Evolutionary conservation across 2,329 filamentous ascomycete genomes (phyloP), one percentile per base, ranked within the genome.

Genomic region (Cladosporium phlei): DNA sequence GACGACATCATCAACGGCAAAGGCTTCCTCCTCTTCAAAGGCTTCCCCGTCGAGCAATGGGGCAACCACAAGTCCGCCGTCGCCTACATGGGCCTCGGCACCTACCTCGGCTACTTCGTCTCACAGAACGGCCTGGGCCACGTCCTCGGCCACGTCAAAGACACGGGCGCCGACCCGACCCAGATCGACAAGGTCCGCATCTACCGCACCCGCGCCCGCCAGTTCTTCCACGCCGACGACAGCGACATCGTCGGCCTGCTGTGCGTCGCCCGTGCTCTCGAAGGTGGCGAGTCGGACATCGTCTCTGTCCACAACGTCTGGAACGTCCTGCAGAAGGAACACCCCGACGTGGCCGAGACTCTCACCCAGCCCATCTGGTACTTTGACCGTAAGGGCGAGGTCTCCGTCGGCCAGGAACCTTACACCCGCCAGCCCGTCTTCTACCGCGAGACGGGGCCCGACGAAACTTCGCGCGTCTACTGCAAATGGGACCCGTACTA

Each of bases 401-500:
- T 79, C 1, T 86, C 81, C 17, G 69, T 74, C 11, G 88, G 86
- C 10, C 76, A 94, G 66, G 79, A 90, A 46, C 59, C 55, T n/a
- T 63, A 55, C 37, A 57, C 51, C 45, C 40, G 48, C 22, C 55
- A 52, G 29, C 48, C 53, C 21, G 79, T 95, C 14, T 79, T 93
- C 56, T 94, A 89, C 64, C 71, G 89, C 3, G 88, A 94, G 70
- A 79, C 77, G 4, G 79, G 76, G 5, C 76, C 78, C 5, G 74
- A 82, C 56, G 76, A 76, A 25, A 25, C 17, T 3, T 42, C 38
- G 11, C 73, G 86, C 11, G 78, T 91, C 9, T 90, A 87, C 69
- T 83, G 80, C 65, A 94, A 94, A 74, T 94, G 85, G 81, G 89
- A 95, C 62, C 89, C 89, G 1, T 94, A 95, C 75, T 95, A 85